A percentile compares a stretch with the other conserved stretches of the same genome.
Evolutionary conservation across 2,329 filamentous ascomycete species (phyloP).

Genomic region (Monosporascus sp.): DNA sequence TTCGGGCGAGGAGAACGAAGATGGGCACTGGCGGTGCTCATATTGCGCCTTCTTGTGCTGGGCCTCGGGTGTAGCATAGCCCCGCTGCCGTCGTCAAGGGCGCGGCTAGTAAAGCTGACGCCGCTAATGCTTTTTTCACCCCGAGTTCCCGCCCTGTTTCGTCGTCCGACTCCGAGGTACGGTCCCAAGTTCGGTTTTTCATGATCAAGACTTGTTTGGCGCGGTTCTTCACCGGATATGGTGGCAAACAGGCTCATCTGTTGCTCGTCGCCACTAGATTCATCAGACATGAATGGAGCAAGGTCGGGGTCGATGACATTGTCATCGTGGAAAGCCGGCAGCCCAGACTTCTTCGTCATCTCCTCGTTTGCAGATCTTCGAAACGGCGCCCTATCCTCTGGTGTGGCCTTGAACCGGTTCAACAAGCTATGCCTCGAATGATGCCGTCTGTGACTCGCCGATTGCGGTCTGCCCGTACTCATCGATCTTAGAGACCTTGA

Average conservation of each 20-base stretch:
- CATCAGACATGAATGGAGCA: constrained; percentile 92
- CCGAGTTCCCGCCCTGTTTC: constrained; percentile 59
- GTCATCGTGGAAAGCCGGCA: constrained; percentile 95
- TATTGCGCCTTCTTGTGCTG: constrained; percentile 64
- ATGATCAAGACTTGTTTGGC: constrained; percentile 62
- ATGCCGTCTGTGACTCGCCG: constrained; percentile 75
- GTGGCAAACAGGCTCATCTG: constrained; percentile 80
- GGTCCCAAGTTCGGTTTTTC: constrained; percentile 71
- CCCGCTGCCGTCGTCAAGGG: constrained; percentile 53
- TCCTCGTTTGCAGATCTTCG: constrained; percentile 67
- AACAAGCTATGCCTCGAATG: constrained; percentile 83
- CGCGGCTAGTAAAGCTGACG: constrained; percentile 63
- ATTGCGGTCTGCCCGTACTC: constrained; percentile 64
- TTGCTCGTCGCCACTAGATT: constrained; percentile 88
- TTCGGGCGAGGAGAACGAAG: constrained; percentile 67
- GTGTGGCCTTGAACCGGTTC: constrained; percentile 63
- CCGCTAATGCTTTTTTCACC: constrained; percentile 73
- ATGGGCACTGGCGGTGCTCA: constrained; percentile 77
- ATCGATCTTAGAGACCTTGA: constrained; percentile 81
- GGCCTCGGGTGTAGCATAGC: constrained; percentile 52
- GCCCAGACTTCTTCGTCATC: constrained; percentile 54
- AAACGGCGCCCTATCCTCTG: constrained; percentile 83
- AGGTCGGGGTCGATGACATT: constrained; percentile 97
- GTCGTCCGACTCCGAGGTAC: constrained; percentile 67
- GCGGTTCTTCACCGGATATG: constrained; percentile 59